Base-by-base conservation (phyloP, 2,329 filamentous ascomycete species). In the Colletotrichum costaricense region DNA sequence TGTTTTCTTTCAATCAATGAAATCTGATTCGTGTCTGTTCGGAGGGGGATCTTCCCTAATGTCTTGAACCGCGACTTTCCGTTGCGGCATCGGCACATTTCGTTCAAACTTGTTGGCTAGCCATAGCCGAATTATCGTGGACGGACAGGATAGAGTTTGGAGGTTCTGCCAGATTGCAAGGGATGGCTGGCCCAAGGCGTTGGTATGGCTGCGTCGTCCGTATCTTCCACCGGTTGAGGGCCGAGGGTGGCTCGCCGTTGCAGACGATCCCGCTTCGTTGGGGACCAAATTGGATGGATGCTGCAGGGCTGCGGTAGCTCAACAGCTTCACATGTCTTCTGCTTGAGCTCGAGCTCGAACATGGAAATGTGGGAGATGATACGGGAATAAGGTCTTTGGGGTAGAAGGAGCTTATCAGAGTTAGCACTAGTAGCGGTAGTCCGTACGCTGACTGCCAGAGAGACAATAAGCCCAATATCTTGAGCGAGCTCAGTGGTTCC, bases 251-350 rank as follows among this genome's bases (percentile, higher is more conserved):
- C 69, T 72, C 69, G 63, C 69, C 69, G 54, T 26, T 65, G 28
- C 42, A 42, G 69, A 58, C 57, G 26, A 56, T 56, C n/a, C 56
- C 67, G 66, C 60, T 73, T 73, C 60, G 70, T 73, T 73, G 70
- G 67, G 70, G 62, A 28, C 22, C 22, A 24, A 22, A 24, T 24
- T 11, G 49, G 16, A 12, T 9, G 30, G 19, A 56, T 24, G 38
- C 46, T 60, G 22, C 64, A 73, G 67, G 70, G 66, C 70, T 73
- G 62, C 28, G 64, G 56, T 65, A 55, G 60, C 70, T 73, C 70
- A 73, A 73, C 70, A 73, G 70, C 55, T 70, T 63, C 30, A 52
- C 16, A 38, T 38, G 67, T 65, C 30, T 30, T 46, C 38, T 12
- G 33, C 4, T 35, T 35, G 33, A 7, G 16, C 38, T 59, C 38